Base-by-base conservation (phyloP, 1,139 yeast genomes). In the Pneumocystis canis region DNA sequence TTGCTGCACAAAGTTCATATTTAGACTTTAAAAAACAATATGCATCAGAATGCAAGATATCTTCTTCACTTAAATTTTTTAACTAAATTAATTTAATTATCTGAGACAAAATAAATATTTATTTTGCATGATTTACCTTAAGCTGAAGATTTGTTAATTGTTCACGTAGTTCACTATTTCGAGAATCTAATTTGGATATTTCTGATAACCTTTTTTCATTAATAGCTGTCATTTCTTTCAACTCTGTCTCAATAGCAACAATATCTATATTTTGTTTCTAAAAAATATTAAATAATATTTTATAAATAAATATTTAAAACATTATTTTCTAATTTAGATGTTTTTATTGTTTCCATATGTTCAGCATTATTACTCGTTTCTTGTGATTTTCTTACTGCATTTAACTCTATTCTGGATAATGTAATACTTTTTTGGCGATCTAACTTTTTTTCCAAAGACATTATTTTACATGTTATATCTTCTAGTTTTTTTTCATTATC, bases 401-500 rank as follows among this genome's bases (percentile, higher is more conserved):
- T 60, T 33, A 32, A 39, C 18, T 61, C 62, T 18, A 60, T 60
- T 3, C 60, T 60, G 2, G 64, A 61, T 11, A 60, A n/a, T 7
- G 63, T 63, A 6, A 60, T 47, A 35, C 61, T 61, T 35, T 60
- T 63, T 40, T 63, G 62, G 7, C 64, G 60, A 41, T 63, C 65
- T 20, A 63, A 58, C 54, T 63, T 59, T 4, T 62, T 60, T 47
- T 63, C 63, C 7, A 62, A 62, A 5, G 62, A 59, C 2, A 62
- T 58, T 3, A 68, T 54, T n/a, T 58, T 40, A 40, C 60, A 62
- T 16, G 18, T 65, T 66, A 39, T 67, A 63, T 40, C 66, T 62
- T 30, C 64, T 58, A 20, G 65, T 67, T 59, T 59, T 33, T 60
- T 62, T 18, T 61, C 62, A 16, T 41, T 41, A 40, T 57, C 47